Evolutionary conservation across 306 rosid genomes (phyloP).

Genomic region (Cicer cuneatum): DNA sequence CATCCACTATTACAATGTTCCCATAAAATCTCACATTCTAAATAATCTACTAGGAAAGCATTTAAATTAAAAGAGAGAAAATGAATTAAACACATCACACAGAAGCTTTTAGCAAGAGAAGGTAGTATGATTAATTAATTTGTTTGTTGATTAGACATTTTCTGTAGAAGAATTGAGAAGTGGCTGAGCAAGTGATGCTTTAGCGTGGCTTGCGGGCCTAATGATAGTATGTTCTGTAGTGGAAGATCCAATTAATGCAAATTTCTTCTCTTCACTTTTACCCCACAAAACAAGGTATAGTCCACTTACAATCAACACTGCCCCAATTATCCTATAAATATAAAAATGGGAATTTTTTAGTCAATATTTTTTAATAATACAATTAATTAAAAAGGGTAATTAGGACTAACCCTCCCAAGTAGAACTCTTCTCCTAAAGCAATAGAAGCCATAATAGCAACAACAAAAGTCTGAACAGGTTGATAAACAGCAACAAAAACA

Average conservation of each 20-base stretch:
- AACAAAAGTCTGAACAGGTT: constrained; percentile 98
- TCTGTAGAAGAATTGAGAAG: constrained; percentile 82
- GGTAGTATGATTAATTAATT: background rate
- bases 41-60: constrained; percentile 56
- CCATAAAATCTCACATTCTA: constrained; percentile 51
- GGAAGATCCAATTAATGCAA: constrained; percentile 65
- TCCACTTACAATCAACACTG: constrained; percentile 80
- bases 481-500: constrained; percentile 96
- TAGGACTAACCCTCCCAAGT: constrained; percentile 76
- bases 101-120: constrained; percentile 47
- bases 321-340: constrained; percentile 80
- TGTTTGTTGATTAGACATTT: constrained; percentile 52
- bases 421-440: constrained; percentile 94
- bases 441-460: constrained; percentile 93
- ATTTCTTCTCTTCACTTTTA: constrained; percentile 80
- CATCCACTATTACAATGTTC: constrained; percentile 61
- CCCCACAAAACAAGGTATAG: constrained; percentile 96
- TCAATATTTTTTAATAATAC: too few relatives aligned
- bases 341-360: background rate
- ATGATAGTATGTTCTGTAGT: constrained; percentile 60
- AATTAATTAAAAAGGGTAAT: too few relatives aligned
- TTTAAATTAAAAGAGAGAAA: constrained; percentile 25
- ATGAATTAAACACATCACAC: constrained; percentile 38
- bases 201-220: constrained; percentile 64
- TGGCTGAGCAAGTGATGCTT: constrained; percentile 77